Base-by-base conservation (phyloP, 208 protist species). In the Crithidia sp. region DNA sequence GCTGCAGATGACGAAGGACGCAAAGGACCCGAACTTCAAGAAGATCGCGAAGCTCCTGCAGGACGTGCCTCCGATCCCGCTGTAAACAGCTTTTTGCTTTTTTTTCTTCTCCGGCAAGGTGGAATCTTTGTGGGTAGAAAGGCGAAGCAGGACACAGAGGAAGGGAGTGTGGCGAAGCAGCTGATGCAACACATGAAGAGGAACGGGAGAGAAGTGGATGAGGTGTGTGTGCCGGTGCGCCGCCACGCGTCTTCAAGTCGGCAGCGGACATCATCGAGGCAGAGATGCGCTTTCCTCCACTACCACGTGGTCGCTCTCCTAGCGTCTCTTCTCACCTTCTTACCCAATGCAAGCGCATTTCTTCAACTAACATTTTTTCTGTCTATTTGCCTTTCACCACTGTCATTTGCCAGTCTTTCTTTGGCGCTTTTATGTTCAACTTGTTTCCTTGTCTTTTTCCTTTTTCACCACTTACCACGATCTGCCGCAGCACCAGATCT, bases 1-100 rank as follows among this genome's bases (percentile, higher is more conserved):
- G 8, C 74, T 95, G 10, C 88, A 95, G 63, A 79, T 95, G 71
- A 79, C 77, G n/a, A 71, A 78, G 45, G 86, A 90, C 69, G 86
- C 88, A 5, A 82, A 70, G 45, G 88, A 95, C 57, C 71, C 81
- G 10, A 77, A 90, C 49, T 93, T 95, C 74, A 94, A 94, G 73
- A 77, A 84, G 67, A 71, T 90, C 28, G 54, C 79, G n/a, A 84
- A 80, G 50, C 73, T 94, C 12, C 76, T 89, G 12, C 74, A 83
- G 66, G 77, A 91, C 6, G 36, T 63, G 17, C 81, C 69, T 7
- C 89, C 89, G 16, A 64, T 77, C 9, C 72, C 71, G 65, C 63
- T 76, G 67, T 81, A 56, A 67, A n/a, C 4, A n/a, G 9, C 44
- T 28, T 28, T 28, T 28, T 28, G 28, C 28, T 28, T 64, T 57